Conservation (phyloP, 805 yeast species). For the Myxozyma monticola region DNA sequence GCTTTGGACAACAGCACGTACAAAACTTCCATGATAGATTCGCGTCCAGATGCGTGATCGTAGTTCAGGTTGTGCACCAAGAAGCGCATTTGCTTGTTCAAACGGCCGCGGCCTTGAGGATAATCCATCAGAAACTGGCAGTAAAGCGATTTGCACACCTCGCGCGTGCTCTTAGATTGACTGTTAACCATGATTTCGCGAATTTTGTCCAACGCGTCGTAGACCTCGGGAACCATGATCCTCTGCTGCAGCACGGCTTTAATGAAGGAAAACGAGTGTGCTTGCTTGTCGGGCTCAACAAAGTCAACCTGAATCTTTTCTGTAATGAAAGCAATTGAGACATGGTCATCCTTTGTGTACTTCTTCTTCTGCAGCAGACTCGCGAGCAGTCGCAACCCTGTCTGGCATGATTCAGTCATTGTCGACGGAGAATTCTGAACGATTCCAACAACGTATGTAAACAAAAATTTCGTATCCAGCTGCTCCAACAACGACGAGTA, state of each 20-base stretch:
- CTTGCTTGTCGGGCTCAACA: constrained; percentile 85
- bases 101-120: constrained; percentile 84
- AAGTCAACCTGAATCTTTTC: constrained; percentile 78
- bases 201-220: constrained; percentile 81
- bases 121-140: constrained; percentile 88
- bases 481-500: constrained; percentile 56
- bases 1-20: constrained; percentile 69
- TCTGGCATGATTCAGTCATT: constrained; percentile 75
- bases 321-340: constrained; percentile 71
- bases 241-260: constrained; percentile 75
- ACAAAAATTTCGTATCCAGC: constrained; percentile 41
- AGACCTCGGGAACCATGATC: constrained; percentile 79
- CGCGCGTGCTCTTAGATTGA: constrained; percentile 78
- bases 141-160: constrained; percentile 77
- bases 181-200: constrained; percentile 86
- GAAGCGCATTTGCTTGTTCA: constrained; percentile 79
- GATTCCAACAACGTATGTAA: constrained; percentile 45
- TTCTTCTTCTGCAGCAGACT: constrained; percentile 68
- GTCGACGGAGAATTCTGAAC: constrained; percentile 78
- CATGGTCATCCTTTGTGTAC: constrained; percentile 63
- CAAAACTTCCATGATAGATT: constrained; percentile 85
- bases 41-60: constrained; percentile 82
- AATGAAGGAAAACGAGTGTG: constrained; percentile 80
- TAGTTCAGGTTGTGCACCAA: constrained; percentile 79
- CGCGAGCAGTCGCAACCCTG: constrained; percentile 71